Evolutionary conservation across 139 green algal species (phyloP).

Genomic region (Pleodorina starrii): DNA sequence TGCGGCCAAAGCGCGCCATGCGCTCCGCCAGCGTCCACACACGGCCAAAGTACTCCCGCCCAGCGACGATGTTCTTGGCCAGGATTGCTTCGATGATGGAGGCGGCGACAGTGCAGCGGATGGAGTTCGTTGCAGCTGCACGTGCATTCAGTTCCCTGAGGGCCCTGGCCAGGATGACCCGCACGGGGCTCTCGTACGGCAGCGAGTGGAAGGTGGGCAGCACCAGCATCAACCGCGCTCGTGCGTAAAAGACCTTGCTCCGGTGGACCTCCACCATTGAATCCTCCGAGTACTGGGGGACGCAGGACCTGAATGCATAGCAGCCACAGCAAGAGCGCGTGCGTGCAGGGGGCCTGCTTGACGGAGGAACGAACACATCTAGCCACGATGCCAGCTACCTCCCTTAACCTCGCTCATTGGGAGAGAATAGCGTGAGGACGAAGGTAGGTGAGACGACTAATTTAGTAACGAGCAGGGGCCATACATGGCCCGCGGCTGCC

Average conservation of each 20-base stretch:
- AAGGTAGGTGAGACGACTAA: no score
- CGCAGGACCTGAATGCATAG: slow-evolving; percentile 33
- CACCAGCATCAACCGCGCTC: not conserved
- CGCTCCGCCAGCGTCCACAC: slow-evolving; percentile 47
- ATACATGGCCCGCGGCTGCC: no score
- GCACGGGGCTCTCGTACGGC: not conserved
- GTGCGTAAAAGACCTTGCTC: slow-evolving; percentile 18
- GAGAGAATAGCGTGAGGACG: no score
- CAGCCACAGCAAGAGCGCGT: no score
- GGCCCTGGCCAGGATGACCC: not conserved
- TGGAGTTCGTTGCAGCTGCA: not conserved
- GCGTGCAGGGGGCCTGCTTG: no score
- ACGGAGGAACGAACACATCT: no score
- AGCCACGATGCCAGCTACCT: no score
- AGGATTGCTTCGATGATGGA: not conserved
- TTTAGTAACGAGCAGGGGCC: no score
- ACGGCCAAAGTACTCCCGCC: slow-evolving; percentile 42
- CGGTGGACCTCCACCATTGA: slow-evolving; percentile 37
- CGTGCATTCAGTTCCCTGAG: not conserved
- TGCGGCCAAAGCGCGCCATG: slow-evolving; percentile 19
- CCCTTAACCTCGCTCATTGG: no score
- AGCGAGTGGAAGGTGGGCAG: slow-evolving; percentile 31
- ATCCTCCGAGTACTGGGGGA: slow-evolving; percentile 14
- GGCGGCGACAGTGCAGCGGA: not conserved
- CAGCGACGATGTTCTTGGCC: not conserved